Percentiles rank a stretch among this genome's conserved stretches.
Evolutionary conservation across 495 filamentous ascomycete genomes (phyloP).

Genomic region (Aspergillus sparsus): DNA sequence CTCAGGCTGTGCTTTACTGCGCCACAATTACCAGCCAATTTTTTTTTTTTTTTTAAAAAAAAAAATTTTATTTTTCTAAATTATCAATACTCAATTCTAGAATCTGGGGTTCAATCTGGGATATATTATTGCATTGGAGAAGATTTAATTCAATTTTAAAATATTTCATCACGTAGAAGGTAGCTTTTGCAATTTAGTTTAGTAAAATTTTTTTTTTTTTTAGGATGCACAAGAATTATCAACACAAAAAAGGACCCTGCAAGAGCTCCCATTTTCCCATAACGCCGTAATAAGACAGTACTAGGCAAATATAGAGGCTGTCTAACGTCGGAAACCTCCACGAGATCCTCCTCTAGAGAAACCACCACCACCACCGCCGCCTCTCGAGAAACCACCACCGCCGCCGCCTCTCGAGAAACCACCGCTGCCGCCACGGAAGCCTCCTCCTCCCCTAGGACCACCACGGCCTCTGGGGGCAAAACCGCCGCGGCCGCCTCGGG

Average conservation of each 20-base stretch:
- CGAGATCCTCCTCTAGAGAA: conserved; percentile 30
- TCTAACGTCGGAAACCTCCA: conserved; percentile 43
- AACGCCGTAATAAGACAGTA: conserved; percentile 54
- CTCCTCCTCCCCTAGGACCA: conserved; percentile 28
- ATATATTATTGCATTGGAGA: too few species aligned
- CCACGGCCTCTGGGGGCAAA: conserved; percentile 31
- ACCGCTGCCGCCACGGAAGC: conserved; percentile 29
- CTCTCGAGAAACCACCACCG: conserved; percentile 28
- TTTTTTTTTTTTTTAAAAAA: not conserved
- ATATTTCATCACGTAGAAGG: too few species aligned
- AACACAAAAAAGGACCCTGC: conserved; percentile 43
- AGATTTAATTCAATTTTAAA: too few species aligned
- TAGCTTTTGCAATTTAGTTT: conserved; percentile 30
- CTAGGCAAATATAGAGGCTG: conserved; percentile 32
- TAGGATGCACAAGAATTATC: conserved; percentile 44
- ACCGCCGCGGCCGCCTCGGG: conserved; percentile 44
- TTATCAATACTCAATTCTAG: not conserved
- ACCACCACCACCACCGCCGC: conserved; percentile 24
- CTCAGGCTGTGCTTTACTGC: conserved; percentile 31
- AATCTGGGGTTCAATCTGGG: too few species aligned
- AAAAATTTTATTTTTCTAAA: conserved; percentile 31
- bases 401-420: conserved; percentile 30
- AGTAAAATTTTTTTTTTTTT: conserved; percentile 32
- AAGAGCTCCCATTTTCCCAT: conserved; percentile 52
- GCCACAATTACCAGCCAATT: conserved; percentile 37